Base-by-base conservation (phyloP, 306 rosid genomes). In the Coriaria nepalensis region DNA sequence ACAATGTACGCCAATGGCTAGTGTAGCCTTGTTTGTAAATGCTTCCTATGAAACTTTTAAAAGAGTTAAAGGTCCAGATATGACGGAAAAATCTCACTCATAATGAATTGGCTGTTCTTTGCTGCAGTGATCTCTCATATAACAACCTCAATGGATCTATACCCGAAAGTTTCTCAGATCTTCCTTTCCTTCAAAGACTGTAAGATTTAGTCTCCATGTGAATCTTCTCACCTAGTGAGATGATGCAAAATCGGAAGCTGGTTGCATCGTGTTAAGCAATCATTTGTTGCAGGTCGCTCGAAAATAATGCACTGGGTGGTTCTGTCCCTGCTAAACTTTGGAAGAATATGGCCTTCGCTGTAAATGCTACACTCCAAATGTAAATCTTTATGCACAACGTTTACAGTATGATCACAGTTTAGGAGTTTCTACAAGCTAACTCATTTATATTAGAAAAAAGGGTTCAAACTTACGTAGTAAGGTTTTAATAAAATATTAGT, bases 111-210 rank as follows among this genome's bases (percentile, higher is more conserved):
- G 40, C 59, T 4, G 8, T 41, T 49, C 12, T 52, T 43, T 63
- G 9, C 36, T 52, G 59, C 88, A 90, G 97, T 35, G 59, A 68
- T 57, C 49, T 90, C 54, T 79, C 97, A 11, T 49, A 77, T 49
- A 84, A 90, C 57, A 49, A 11, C 6, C 79, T 90, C 52, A 81
- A 71, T 8, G 93, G 93, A 68, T 57, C 84, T 14, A 71, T 90
- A 49, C 82, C 92, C 36, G 48, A 35, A 48, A 71, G 56, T 66
- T 67, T 73, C 47, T 59, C 67, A 4, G 54, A 62, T 64, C 81
- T 78, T 64, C 87, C 87, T 66, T 29, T 7, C 47, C 93, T 84
- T 39, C 92, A 90, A 66, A 74, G 37, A 65, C 14, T 90, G 97
- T 90, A 64, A 74, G 97, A 62, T 47, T 49, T 35, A 56, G 15